Evolutionary conservation across 306 rosid genomes (phyloP), one percentile per base, ranked within the genome.

Genomic region (Crataegus laevigata): DNA sequence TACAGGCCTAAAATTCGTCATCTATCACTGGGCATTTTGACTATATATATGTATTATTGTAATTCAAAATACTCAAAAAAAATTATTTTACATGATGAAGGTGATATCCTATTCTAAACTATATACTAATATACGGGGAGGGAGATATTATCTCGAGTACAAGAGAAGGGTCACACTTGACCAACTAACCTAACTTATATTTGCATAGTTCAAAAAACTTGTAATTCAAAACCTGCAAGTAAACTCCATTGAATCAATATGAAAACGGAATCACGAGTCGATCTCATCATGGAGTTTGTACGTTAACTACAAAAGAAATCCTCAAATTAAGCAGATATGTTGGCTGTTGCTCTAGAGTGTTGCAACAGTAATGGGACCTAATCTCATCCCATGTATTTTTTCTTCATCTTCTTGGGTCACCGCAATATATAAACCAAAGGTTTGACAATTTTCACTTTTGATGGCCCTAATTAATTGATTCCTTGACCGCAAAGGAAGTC

Each of bases 401-500:
- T 64, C 26, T 3, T 64, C 45, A 14, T 45, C n/a, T 64, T 64
- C 45, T 64, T 15, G 65, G 22, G 65, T 52, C 73, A 30, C 24
- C 36, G 3, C 36, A 79, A 77, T 80, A 87, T 75, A 87, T 67
- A 75, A 85, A 83, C 68, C 4, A 77, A 78, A 80, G 88, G 88
- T 89, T 91, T 88, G 97, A 94, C 96, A 81, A 88, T 76, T 36
- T 75, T 82, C 45, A 74, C 17, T 45, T 75, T 89, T 80, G 83
- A 77, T 66, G 78, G 73, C 43, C 66, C 74, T 72, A 42, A 74
- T 61, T 43, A 43, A 74, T 78, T 54, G 66, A 86, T 94, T 94
- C 60, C 98, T 94, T 94, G 69, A 94, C 87, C 96, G 90, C 88
- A 86, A 94, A 94, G 97, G 88, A 85, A 94, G 88, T 71, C 85